These are phyloP conservation scores for Yamagishiella unicocca DNA, from an alignment of 139 green algal species.

Conservation along the genomic window DNA sequence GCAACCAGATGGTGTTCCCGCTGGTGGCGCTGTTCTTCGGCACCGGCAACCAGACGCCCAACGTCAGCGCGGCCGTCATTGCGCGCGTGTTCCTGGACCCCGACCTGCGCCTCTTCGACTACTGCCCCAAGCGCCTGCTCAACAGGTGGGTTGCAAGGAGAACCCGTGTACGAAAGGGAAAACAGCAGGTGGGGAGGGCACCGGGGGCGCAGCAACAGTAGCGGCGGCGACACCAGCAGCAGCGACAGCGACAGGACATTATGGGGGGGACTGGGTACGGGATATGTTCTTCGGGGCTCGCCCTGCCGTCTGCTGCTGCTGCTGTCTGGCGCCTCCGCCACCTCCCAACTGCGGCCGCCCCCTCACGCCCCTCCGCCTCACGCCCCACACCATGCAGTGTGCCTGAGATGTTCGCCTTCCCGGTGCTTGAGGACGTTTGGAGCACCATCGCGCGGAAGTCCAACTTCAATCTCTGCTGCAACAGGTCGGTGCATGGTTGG, in stretches of 20 bases:
- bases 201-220: no score
- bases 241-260: no score
- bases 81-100: conserved; percentile 81
- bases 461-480: conserved; percentile 51
- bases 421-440: conserved; percentile 67
- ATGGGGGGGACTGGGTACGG: no score
- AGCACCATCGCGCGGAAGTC: conserved; percentile 52
- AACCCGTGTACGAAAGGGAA: no score
- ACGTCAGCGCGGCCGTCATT: conserved; percentile 73
- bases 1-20: conserved; percentile 77
- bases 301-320: no score
- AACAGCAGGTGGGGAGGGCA: no score
- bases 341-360: no score
- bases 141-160: conserved; percentile 54
- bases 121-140: conserved; percentile 72
- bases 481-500: conserved; percentile 3
- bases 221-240: no score
- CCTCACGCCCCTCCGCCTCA: no score
- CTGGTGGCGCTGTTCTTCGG: conserved; percentile 84
- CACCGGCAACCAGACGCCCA: conserved; percentile 79
- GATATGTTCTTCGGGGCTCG: no score
- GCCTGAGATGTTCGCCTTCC: conserved; percentile 83
- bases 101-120: conserved; percentile 78
- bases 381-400: no score
- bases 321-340: no score